Evolutionary conservation across 2,329 filamentous ascomycete species (phyloP).

Genomic region (Didymellaceae sp.): DNA sequence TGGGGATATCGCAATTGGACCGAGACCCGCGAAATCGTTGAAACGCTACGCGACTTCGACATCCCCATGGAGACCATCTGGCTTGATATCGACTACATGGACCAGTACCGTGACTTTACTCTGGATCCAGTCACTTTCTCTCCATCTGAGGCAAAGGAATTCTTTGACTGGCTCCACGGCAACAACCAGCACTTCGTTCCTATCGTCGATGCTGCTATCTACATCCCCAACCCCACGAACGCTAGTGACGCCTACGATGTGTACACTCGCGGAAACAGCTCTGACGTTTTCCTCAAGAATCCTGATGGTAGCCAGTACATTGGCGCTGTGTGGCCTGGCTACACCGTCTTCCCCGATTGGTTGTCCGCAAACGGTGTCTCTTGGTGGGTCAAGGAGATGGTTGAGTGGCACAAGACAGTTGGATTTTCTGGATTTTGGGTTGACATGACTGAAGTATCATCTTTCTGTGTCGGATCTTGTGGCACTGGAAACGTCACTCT

Average conservation of each 20-base stretch:
- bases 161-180: constrained; percentile 60
- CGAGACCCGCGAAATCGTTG: constrained; percentile 64
- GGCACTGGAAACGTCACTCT: constrained; percentile 68
- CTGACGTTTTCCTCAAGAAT: constrained; percentile 60
- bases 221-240: constrained; percentile 75
- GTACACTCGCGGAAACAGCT: constrained; percentile 58
- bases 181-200: constrained; percentile 65
- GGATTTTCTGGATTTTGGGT: constrained; percentile 64
- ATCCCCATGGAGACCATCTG: constrained; percentile 61
- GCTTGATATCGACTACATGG: constrained; percentile 54
- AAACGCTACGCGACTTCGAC: constrained; percentile 60
- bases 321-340: constrained; percentile 64
- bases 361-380: constrained; percentile 64
- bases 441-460: constrained; percentile 67
- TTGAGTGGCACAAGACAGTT: constrained; percentile 59
- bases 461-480: constrained; percentile 75
- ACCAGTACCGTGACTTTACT: constrained; percentile 62
- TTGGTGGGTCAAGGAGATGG: constrained; percentile 65
- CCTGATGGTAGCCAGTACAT: constrained; percentile 63
- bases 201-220: constrained; percentile 70
- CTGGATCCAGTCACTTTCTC: constrained; percentile 62
- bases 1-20: constrained; percentile 83
- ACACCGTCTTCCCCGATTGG: constrained; percentile 68
- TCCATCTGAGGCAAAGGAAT: constrained; percentile 57
- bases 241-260: constrained; percentile 63